These are phyloP conservation scores for Cutaneotrichosporon dermatis DNA, from an alignment of 1,284 basidiomycete genomes.

Conservation along the genomic window DNA sequence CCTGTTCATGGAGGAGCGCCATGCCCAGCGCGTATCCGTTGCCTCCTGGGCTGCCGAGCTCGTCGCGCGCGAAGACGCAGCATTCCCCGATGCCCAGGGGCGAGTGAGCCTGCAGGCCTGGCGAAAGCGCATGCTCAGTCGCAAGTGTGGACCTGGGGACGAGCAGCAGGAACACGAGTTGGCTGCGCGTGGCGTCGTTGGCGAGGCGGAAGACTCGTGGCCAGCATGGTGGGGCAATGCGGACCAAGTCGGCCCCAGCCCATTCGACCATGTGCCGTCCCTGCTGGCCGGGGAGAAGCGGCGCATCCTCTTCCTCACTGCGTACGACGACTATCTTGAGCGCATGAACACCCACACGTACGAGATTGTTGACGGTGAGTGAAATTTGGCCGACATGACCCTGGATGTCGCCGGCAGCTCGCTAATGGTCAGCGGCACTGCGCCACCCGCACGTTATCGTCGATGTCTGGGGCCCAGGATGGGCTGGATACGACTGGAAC, in stretches of 20 bases:
- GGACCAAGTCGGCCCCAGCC: slow-evolving; percentile 40
- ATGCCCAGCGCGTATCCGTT: neutral
- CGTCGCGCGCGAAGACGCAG: neutral
- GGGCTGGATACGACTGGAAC: slow-evolving; percentile 42
- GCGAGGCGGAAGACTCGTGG: slow-evolving; percentile 19
- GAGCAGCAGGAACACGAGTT: neutral
- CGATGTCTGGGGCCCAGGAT: slow-evolving; percentile 49
- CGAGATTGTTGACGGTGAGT: slow-evolving; percentile 44
- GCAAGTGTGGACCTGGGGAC: too few species aligned
- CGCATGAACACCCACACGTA: slow-evolving; percentile 49
- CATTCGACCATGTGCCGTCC: slow-evolving; percentile 38
- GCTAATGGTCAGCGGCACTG: slow-evolving; percentile 30
- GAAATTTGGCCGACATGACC: neutral
- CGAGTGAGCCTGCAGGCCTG: neutral
- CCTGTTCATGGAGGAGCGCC: neutral
- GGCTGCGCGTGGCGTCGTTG: neutral
- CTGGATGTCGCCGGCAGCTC: neutral
- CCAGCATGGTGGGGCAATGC: slow-evolving; percentile 42
- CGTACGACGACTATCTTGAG: slow-evolving; percentile 46
- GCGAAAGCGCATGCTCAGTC: neutral
- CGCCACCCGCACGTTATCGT: slow-evolving; percentile 42
- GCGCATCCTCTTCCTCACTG: slow-evolving; percentile 46
- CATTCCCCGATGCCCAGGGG: neutral
- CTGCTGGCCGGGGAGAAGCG: slow-evolving; percentile 14
- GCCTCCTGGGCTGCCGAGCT: neutral